These are phyloP conservation scores for Penicillium cataractarum DNA, from an alignment of 495 filamentous ascomycete genomes.

Conservation along the genomic window DNA sequence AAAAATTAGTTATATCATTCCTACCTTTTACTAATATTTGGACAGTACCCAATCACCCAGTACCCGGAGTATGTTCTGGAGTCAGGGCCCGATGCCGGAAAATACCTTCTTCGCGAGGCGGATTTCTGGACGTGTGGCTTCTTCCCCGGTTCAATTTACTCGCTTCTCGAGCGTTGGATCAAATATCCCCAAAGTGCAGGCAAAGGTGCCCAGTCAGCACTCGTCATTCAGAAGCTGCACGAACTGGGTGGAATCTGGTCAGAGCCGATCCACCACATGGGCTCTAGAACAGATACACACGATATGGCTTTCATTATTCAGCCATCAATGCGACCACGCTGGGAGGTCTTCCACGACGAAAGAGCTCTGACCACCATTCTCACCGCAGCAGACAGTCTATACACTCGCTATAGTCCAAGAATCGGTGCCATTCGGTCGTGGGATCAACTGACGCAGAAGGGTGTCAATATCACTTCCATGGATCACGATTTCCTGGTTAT, in stretches of 20 bases:
- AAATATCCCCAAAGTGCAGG: slow-evolving; percentile 25
- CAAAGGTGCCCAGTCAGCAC: neutral
- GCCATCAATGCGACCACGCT: slow-evolving; percentile 26
- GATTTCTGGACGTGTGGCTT: slow-evolving; percentile 51
- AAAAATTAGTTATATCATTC: neutral
- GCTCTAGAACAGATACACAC: slow-evolving; percentile 43
- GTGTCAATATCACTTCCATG: slow-evolving; percentile 25
- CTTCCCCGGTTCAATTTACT: slow-evolving; percentile 43
- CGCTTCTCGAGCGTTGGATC: slow-evolving; percentile 34
- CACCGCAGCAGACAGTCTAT: slow-evolving; percentile 38
- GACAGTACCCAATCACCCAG: neutral
- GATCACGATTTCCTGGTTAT: slow-evolving; percentile 45
- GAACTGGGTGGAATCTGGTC: slow-evolving; percentile 22
- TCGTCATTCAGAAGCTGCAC: slow-evolving; percentile 8
- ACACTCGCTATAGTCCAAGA: slow-evolving; percentile 35
- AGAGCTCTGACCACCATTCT: slow-evolving; percentile 33
- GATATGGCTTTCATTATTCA: slow-evolving; percentile 52
- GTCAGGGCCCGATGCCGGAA: slow-evolving; percentile 22
- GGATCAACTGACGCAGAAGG: slow-evolving; percentile 32
- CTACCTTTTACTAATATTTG: neutral
- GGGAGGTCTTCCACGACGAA: slow-evolving; percentile 39
- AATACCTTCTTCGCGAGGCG: slow-evolving; percentile 38
- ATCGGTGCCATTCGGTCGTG: slow-evolving; percentile 46
- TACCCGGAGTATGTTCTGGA: slow-evolving; percentile 39
- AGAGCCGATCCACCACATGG: slow-evolving; percentile 23